Conservation (phyloP, 495 filamentous ascomycete species). For the Aspergillus kassunensis region DNA sequence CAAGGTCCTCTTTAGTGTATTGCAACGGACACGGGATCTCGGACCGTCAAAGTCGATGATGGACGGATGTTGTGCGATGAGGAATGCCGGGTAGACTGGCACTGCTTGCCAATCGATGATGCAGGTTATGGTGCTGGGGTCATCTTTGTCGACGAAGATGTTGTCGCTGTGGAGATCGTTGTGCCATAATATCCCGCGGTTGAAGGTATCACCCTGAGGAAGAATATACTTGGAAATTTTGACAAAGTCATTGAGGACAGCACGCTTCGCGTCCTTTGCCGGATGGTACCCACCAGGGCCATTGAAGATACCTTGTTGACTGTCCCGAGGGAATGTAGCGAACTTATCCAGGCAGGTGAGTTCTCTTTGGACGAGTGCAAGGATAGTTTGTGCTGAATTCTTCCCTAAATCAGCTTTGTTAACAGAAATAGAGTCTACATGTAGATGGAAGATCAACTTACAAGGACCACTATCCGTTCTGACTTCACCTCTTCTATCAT, state of each 20-base stretch:
- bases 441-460: too few relatives aligned
- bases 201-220: constrained; percentile 5
- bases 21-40: background rate
- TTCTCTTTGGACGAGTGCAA: too few relatives aligned
- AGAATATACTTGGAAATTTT: constrained; percentile 7
- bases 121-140: constrained; percentile 8
- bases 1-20: background rate
- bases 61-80: constrained; percentile 10
- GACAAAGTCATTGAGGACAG: constrained; percentile 12
- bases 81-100: constrained; percentile 11
- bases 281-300: constrained; percentile 5
- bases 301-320: constrained; percentile 8
- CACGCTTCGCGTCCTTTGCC: constrained; percentile 7
- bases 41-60: constrained; percentile 14
- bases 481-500: too few relatives aligned
- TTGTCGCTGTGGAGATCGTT: constrained; percentile 17
- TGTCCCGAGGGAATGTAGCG: background rate
- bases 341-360: constrained; percentile 2
- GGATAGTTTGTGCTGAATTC: too few relatives aligned
- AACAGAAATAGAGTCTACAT: too few relatives aligned
- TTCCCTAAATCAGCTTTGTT: too few relatives aligned
- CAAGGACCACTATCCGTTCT: too few relatives aligned
- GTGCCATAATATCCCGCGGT: constrained; percentile 16
- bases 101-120: constrained; percentile 21
- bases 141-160: constrained; percentile 13